These are phyloP conservation scores for Kregervanrija delftensis DNA, from an alignment of 805 yeast species.

Conservation along the genomic window DNA sequence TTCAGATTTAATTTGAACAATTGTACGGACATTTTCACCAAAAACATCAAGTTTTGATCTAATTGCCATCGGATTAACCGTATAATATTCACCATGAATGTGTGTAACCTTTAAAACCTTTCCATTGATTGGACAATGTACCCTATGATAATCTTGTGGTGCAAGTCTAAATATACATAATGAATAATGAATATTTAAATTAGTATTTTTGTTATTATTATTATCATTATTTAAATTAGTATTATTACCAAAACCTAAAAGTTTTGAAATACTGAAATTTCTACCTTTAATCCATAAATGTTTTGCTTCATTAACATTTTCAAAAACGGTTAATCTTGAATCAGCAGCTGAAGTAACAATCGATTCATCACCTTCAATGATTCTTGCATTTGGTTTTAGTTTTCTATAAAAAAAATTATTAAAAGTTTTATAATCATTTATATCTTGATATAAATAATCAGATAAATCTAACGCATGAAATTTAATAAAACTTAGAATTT, in stretches of 20 bases:
- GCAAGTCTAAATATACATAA: conserved; percentile 83
- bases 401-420: conserved; percentile 86
- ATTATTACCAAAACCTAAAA: conserved; percentile 24
- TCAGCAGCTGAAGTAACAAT: conserved; percentile 80
- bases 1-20: conserved; percentile 68
- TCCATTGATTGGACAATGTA: conserved; percentile 85
- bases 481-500: conserved; percentile 69
- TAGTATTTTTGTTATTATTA: conserved; percentile 34
- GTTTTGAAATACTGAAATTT: conserved; percentile 58
- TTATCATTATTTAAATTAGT: neutral
- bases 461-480: conserved; percentile 75
- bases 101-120: conserved; percentile 53
- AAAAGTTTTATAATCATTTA: conserved; percentile 54
- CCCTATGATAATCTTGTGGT: conserved; percentile 95
- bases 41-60: conserved; percentile 83
- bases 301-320: conserved; percentile 53
- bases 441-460: conserved; percentile 51
- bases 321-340: conserved; percentile 71
- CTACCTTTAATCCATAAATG: conserved; percentile 86
- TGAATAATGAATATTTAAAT: conserved; percentile 38
- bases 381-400: conserved; percentile 64
- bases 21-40: conserved; percentile 81
- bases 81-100: conserved; percentile 87
- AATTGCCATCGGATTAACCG: conserved; percentile 97
- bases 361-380: conserved; percentile 47